These are phyloP conservation scores for Pleurostoma richardsiae DNA, from an alignment of 2,329 filamentous ascomycete species.

Conservation along the genomic window DNA sequence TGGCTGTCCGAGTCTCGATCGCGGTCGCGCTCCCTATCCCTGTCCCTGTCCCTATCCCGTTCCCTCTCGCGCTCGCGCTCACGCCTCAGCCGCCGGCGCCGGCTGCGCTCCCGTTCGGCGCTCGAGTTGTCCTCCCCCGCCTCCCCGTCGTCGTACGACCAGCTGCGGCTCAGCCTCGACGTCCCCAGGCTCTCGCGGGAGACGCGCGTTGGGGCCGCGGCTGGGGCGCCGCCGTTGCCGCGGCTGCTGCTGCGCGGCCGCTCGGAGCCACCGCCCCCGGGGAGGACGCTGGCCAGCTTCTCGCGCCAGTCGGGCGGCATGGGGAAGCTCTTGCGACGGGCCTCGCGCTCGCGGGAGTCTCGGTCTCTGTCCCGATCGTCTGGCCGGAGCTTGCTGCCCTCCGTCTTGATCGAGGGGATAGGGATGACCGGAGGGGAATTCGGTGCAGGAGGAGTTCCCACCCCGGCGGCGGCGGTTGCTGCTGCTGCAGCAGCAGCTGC, in stretches of 20 bases:
- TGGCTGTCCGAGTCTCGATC: slow-evolving; percentile 29
- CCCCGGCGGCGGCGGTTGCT: slow-evolving; percentile 9
- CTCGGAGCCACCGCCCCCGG: slow-evolving; percentile 26
- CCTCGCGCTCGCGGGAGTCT: slow-evolving; percentile 20
- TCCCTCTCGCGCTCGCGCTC: slow-evolving; percentile 26
- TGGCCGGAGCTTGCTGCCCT: slow-evolving; percentile 13
- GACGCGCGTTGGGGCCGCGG: slow-evolving; percentile 17
- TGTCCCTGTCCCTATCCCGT: slow-evolving; percentile 29
- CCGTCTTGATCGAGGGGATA: slow-evolving; percentile 2
- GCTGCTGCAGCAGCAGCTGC: slow-evolving; percentile 10
- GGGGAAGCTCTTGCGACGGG: slow-evolving; percentile 25
- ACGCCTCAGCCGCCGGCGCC: slow-evolving; percentile 8
- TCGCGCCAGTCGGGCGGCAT: slow-evolving; percentile 33
- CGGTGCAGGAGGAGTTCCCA: neutral
- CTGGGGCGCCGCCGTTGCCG: slow-evolving; percentile 9
- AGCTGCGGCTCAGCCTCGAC: slow-evolving; percentile 33
- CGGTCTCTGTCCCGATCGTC: slow-evolving; percentile 2
- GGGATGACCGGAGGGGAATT: slow-evolving; percentile 1
- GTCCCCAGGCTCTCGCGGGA: slow-evolving; percentile 33
- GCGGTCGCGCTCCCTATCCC: slow-evolving; percentile 21
- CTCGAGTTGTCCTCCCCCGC: slow-evolving; percentile 25
- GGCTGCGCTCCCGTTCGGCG: slow-evolving; percentile 11
- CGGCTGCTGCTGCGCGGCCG: slow-evolving; percentile 27
- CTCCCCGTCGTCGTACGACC: slow-evolving; percentile 34
- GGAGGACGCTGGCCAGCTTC: slow-evolving; percentile 37